A percentile compares a stretch with the other conserved stretches of the same genome.
These are phyloP conservation scores for Populus ilicifolia DNA, from an alignment of 345 rosid species.

Conservation along the genomic window DNA sequence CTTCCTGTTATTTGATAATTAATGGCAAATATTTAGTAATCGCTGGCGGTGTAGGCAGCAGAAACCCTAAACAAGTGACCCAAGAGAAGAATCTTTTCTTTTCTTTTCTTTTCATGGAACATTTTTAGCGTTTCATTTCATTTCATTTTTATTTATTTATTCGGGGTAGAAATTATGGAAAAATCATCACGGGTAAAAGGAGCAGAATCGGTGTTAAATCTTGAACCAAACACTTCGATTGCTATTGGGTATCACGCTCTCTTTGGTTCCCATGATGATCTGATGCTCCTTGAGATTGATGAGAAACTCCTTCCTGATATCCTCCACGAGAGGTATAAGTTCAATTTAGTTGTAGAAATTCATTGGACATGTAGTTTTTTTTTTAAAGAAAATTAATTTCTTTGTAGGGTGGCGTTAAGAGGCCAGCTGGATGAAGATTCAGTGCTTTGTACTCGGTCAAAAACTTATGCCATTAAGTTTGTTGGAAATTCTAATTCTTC, in stretches of 20 bases:
- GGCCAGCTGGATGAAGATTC: slow-evolving; percentile 87
- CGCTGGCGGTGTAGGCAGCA: too few relatives aligned
- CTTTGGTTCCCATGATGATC: slow-evolving; percentile 68
- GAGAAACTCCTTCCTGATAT: slow-evolving; percentile 61
- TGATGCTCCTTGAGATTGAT: slow-evolving; percentile 72
- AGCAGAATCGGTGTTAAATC: slow-evolving; percentile 57
- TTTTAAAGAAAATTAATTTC: neutral
- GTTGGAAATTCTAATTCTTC: slow-evolving; percentile 82
- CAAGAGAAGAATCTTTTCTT: too few relatives aligned
- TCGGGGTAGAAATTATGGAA: slow-evolving; percentile 9
- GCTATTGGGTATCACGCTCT: slow-evolving; percentile 60
- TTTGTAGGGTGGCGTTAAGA: slow-evolving; percentile 62
- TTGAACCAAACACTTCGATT: slow-evolving; percentile 46
- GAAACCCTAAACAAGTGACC: too few relatives aligned
- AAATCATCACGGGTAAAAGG: slow-evolving; percentile 23
- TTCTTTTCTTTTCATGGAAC: too few relatives aligned
- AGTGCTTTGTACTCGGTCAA: slow-evolving; percentile 80
- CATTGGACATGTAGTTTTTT: neutral
- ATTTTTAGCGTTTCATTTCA: too few relatives aligned
- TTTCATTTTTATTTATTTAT: too few relatives aligned
- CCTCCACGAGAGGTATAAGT: slow-evolving; percentile 50
- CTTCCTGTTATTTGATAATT: too few relatives aligned
- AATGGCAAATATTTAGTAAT: too few relatives aligned
- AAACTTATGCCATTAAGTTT: slow-evolving; percentile 74
- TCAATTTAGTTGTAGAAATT: neutral